phyloP scores from a whole-genome alignment of 768 basidiomycete species.

The Pulveroboletus sp. region DNA sequence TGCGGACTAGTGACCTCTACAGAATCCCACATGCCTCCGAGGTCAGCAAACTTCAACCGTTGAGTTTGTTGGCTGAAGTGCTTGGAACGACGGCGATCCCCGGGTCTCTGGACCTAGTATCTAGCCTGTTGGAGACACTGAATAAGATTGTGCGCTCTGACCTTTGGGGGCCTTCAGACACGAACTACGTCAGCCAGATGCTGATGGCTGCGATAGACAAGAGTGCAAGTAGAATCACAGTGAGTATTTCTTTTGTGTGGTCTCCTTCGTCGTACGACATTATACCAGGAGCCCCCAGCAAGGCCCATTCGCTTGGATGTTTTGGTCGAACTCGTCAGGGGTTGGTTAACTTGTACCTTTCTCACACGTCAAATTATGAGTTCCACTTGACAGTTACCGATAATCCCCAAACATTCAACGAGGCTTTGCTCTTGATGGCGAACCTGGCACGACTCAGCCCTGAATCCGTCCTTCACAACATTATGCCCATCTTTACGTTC shows the following conservation, averaged over 20 bases:
- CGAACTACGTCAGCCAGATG: conserved; percentile 76
- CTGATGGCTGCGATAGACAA: conserved; percentile 78
- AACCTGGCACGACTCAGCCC: conserved; percentile 79
- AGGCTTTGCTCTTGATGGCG: conserved; percentile 84
- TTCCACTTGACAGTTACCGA: conserved; percentile 55
- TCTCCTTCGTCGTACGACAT: background rate
- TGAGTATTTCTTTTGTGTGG: conserved; percentile 26
- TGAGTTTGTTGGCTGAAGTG: conserved; percentile 65
- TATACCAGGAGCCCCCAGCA: conserved; percentile 48
- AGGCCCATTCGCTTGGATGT: conserved; percentile 74
- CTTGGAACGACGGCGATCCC: conserved; percentile 60
- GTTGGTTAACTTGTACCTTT: conserved; percentile 33
- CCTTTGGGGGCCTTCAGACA: conserved; percentile 53
- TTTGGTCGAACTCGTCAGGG: conserved; percentile 80
- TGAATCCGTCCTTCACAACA: conserved; percentile 86
- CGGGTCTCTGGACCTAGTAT: conserved; percentile 67
- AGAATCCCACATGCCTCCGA: conserved; percentile 25
- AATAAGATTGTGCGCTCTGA: conserved; percentile 57
- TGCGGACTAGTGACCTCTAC: background rate
- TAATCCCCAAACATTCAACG: conserved; percentile 93
- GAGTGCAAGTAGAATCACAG: conserved; percentile 51
- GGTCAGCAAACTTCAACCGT: conserved; percentile 39
- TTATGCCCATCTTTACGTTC: conserved; percentile 99
- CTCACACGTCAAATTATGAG: background rate
- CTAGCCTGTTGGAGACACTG: conserved; percentile 67